Evolutionary conservation across 1,284 basidiomycete genomes (phyloP).

Genomic region (Leccinum fallax): DNA sequence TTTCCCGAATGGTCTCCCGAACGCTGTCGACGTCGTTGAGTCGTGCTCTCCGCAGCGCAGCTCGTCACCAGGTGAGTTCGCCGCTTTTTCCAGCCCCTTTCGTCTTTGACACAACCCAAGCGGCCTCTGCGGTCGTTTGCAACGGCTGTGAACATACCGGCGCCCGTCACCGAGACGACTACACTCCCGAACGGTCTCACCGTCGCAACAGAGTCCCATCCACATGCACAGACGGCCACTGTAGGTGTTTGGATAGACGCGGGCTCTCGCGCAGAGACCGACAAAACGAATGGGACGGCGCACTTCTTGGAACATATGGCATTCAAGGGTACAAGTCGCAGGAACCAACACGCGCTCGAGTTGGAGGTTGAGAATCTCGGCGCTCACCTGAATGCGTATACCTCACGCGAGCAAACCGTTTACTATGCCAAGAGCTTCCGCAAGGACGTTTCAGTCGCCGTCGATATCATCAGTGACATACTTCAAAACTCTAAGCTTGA

Average conservation of each 20-base stretch:
- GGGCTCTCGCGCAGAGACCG: conserved; percentile 94
- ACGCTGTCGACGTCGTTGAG: conserved; percentile 61
- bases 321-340: conserved; percentile 91
- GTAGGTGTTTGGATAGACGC: conserved; percentile 99
- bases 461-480: conserved; percentile 98
- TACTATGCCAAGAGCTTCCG: conserved; percentile 99
- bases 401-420: conserved; percentile 98
- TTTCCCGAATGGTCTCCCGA: conserved; percentile 59
- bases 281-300: conserved; percentile 93
- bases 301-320: conserved; percentile 99
- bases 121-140: conserved; percentile 62
- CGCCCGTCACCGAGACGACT: conserved; percentile 84
- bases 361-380: conserved; percentile 99
- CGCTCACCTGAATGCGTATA: conserved; percentile 98
- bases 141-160: conserved; percentile 64
- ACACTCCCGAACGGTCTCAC: conserved; percentile 91
- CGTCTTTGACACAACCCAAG: conserved; percentile 21
- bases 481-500: conserved; percentile 98
- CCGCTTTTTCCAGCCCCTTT: background rate
- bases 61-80: conserved; percentile 54
- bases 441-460: conserved; percentile 89
- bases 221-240: conserved; percentile 96
- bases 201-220: conserved; percentile 90
- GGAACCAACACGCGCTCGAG: conserved; percentile 91
- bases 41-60: conserved; percentile 60